These are phyloP conservation scores for Phascolomyces articulosus DNA, from an alignment of 371 early-diverging fungal genomes.

Conservation along the genomic window DNA sequence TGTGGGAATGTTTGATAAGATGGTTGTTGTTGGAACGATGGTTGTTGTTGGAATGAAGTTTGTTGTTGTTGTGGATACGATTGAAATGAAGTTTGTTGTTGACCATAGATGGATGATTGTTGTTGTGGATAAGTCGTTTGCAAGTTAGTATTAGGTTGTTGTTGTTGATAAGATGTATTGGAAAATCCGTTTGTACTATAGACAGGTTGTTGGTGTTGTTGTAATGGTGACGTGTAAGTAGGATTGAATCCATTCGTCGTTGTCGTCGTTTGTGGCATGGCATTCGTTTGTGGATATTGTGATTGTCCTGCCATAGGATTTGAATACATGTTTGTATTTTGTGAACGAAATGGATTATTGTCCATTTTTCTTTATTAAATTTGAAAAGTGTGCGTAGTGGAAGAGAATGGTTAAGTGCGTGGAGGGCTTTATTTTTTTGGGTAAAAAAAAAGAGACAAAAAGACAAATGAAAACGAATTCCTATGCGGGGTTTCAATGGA, in stretches of 20 bases:
- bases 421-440: neutral
- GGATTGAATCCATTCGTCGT: constrained; percentile 5
- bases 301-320: constrained; percentile 12
- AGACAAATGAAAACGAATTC: neutral
- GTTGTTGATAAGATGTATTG: constrained; percentile 1
- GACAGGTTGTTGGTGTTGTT: neutral
- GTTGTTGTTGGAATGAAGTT: constrained; percentile 10
- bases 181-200: neutral
- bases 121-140: neutral
- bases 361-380: constrained; percentile 21
- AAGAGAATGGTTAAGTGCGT: neutral
- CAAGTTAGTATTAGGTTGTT: constrained; percentile 8
- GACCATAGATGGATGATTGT: constrained; percentile 15
- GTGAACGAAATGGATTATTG: constrained; percentile 39
- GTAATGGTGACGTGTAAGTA: neutral
- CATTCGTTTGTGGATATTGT: constrained; percentile 14
- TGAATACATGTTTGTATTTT: constrained; percentile 13
- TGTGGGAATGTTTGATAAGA: constrained; percentile 29
- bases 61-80: constrained; percentile 14
- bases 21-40: constrained; percentile 23
- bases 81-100: constrained; percentile 7
- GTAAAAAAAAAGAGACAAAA: too few relatives aligned
- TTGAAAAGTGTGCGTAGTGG: too few relatives aligned
- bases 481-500: neutral
- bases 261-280: neutral